Conservation (phyloP, 2,329 filamentous ascomycete species). For the Nemania sp. region DNA sequence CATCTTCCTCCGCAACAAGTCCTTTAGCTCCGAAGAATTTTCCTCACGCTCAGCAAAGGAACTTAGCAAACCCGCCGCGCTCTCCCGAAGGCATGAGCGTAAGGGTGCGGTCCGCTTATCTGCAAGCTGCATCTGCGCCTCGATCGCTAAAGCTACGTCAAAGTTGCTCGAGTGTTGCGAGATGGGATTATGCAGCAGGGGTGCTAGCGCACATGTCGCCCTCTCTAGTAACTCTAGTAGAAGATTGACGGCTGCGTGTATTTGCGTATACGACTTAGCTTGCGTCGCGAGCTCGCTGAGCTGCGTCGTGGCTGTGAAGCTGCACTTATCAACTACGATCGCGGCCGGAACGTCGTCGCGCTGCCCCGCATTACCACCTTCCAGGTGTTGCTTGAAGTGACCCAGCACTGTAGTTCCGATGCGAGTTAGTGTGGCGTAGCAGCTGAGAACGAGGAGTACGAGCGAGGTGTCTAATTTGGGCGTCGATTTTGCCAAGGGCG, state of each 20-base stretch:
- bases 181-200: not conserved
- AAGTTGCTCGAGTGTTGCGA: not conserved
- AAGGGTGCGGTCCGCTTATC: not conserved
- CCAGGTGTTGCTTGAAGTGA: not conserved
- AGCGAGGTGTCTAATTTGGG: not conserved
- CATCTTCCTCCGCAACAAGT: not conserved
- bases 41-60: not conserved
- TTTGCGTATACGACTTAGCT: not conserved
- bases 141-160: not conserved
- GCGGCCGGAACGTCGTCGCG: not conserved
- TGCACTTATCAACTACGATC: not conserved
- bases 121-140: not conserved
- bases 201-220: not conserved
- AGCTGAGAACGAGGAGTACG: not conserved
- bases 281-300: not conserved
- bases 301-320: not conserved
- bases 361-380: not conserved
- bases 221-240: not conserved
- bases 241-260: not conserved
- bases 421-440: constrained; percentile 2
- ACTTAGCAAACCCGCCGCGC: not conserved
- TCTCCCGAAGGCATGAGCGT: not conserved
- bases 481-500: not conserved
- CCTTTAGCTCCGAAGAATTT: not conserved
- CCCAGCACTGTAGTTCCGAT: not conserved